Conservation (phyloP, 495 filamentous ascomycete genomes). For the Annulohypoxylon nitens region DNA sequence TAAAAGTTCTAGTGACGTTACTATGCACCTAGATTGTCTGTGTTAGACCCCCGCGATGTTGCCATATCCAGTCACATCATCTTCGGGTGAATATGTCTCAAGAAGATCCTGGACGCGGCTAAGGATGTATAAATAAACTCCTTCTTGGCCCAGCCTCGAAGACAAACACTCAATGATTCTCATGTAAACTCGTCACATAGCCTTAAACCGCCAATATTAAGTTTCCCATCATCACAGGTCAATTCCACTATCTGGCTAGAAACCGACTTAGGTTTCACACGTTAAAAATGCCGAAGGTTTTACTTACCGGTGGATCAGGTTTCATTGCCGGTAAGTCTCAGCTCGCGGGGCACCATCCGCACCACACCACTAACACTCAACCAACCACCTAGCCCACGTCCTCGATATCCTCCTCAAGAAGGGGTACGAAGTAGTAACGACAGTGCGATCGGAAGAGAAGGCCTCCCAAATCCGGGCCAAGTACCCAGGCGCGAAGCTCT, state of each 20-base stretch:
- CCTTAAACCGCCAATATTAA: background rate
- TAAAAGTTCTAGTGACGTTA: constrained; percentile 21
- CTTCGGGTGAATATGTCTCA: constrained; percentile 38
- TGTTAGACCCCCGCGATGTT: constrained; percentile 36
- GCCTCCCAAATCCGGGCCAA: constrained; percentile 78
- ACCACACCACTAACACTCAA: background rate
- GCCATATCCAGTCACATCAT: constrained; percentile 22
- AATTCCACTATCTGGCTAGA: background rate
- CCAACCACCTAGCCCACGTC: constrained; percentile 69
- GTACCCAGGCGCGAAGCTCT: constrained; percentile 75
- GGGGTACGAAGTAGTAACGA: constrained; percentile 82
- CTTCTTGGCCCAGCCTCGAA: background rate
- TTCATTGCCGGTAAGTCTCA: constrained; percentile 62
- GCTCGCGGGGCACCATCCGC: background rate
- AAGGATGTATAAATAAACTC: background rate
- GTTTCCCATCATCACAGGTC: background rate
- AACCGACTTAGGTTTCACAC: background rate
- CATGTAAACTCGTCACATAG: constrained; percentile 8
- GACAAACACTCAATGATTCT: background rate
- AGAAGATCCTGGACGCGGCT: constrained; percentile 11
- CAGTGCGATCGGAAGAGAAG: constrained; percentile 84
- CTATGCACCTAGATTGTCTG: background rate
- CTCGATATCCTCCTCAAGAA: constrained; percentile 78
- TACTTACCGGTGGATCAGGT: constrained; percentile 69
- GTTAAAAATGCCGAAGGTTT: constrained; percentile 67